Conservation (phyloP, 306 rosid genomes). For the Vigna nakashimae region DNA sequence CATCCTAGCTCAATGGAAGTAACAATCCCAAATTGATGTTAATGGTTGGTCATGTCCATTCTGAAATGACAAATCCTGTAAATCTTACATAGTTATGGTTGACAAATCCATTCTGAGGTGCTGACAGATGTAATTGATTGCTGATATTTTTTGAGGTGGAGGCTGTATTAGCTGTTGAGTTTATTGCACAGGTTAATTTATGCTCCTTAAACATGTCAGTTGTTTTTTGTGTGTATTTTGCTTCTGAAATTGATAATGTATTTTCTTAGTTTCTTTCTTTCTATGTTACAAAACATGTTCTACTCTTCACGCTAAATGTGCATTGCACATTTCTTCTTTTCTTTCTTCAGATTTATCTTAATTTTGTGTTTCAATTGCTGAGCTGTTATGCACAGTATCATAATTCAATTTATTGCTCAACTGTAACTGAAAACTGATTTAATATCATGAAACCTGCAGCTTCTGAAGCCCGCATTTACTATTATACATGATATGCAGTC, state of each 20-base stretch:
- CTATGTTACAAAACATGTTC: no score
- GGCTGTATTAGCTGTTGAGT: no score
- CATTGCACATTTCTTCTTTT: no score
- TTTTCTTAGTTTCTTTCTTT: no score
- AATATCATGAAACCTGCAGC: slow-evolving; percentile 58
- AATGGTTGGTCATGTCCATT: not conserved
- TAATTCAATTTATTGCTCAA: slow-evolving; percentile 11
- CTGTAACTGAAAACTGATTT: slow-evolving; percentile 31
- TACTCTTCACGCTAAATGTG: not conserved
- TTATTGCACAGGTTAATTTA: not conserved
- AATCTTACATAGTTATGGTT: not conserved
- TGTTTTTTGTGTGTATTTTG: no score
- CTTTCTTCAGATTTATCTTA: no score
- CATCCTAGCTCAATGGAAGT: no score
- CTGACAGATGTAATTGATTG: no score
- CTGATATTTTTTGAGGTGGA: no score
- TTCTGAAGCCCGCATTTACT: slow-evolving; percentile 87
- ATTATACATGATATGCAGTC: slow-evolving; percentile 63
- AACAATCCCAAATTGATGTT: no score
- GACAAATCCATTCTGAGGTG: no score
- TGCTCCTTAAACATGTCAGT: not conserved
- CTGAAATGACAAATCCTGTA: not conserved
- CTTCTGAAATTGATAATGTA: no score
- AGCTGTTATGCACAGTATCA: not conserved
- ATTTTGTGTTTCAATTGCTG: slow-evolving; percentile 4